Evolutionary conservation across 345 rosid species (phyloP).

Genomic region (Laguncularia racemosa): DNA sequence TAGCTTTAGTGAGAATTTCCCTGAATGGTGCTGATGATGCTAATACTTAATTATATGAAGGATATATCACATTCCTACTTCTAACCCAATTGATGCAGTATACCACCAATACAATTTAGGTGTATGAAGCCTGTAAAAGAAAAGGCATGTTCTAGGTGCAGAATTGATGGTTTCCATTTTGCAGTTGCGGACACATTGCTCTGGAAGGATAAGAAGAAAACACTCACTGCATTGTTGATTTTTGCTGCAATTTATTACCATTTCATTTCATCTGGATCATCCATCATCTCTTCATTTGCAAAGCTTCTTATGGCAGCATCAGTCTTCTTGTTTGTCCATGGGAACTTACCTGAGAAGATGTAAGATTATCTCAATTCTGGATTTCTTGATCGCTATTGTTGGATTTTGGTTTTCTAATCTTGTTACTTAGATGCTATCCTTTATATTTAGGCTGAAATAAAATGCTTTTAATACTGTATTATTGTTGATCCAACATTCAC

Average conservation of each 20-base stretch:
- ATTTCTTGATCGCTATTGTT: constrained; percentile 4
- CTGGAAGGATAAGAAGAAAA: constrained; percentile 74
- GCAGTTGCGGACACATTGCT: constrained; percentile 88
- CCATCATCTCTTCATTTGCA: constrained; percentile 52
- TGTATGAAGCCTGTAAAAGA: constrained; percentile 2
- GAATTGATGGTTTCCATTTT: constrained; percentile 12
- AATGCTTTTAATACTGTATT: too few species aligned
- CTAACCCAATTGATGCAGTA: too few species aligned
- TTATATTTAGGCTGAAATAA: neutral
- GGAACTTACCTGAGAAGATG: constrained; percentile 74
- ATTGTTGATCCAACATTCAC: too few species aligned
- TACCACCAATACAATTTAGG: neutral
- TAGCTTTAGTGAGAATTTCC: too few species aligned
- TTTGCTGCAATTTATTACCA: constrained; percentile 58
- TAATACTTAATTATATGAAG: too few species aligned
- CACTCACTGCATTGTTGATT: constrained; percentile 39
- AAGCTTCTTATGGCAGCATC: constrained; percentile 51
- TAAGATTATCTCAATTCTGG: constrained; percentile 23
- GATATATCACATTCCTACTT: too few species aligned
- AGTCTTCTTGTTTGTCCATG: constrained; percentile 71
- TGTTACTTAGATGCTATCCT: neutral
- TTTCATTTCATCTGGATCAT: constrained; percentile 53
- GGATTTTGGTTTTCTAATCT: neutral
- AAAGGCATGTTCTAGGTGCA: constrained; percentile 4
- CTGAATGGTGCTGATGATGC: too few species aligned